These are phyloP conservation scores for Amanita fuliginea DNA, from an alignment of 768 basidiomycete species.

Conservation along the genomic window DNA sequence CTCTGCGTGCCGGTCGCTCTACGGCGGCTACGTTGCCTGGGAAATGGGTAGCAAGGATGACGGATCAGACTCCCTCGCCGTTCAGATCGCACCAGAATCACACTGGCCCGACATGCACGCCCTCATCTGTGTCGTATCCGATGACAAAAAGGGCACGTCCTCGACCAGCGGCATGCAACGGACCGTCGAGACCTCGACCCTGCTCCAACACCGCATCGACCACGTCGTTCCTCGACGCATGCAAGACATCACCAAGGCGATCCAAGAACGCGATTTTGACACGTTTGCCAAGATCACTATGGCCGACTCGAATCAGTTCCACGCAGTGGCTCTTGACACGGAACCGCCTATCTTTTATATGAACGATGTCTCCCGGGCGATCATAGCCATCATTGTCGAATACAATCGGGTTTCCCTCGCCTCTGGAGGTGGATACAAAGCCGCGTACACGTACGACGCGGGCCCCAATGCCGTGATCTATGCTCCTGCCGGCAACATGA, in stretches of 20 bases:
- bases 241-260: conserved; percentile 72
- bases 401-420: conserved; percentile 74
- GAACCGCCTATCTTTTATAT: conserved; percentile 98
- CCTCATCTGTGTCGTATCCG: conserved; percentile 92
- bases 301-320: conserved; percentile 98
- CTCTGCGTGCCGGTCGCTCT: conserved; percentile 94
- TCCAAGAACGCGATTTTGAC: conserved; percentile 72
- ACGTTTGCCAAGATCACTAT: conserved; percentile 87
- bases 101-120: conserved; percentile 98
- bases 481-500: conserved; percentile 64
- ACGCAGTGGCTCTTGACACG: conserved; percentile 94
- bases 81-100: conserved; percentile 70
- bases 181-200: conserved; percentile 83
- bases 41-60: conserved; percentile 54
- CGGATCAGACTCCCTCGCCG: conserved; percentile 82
- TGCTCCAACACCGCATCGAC: conserved; percentile 83
- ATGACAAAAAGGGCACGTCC: conserved; percentile 93
- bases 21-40: conserved; percentile 98
- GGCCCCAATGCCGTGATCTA: conserved; percentile 99
- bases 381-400: conserved; percentile 85
- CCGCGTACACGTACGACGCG: conserved; percentile 98
- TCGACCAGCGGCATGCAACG: conserved; percentile 97
- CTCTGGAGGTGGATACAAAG: conserved; percentile 48
- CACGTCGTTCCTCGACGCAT: conserved; percentile 84
- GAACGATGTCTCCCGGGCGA: conserved; percentile 93